phyloP scores from a whole-genome alignment of 352 stramenopile genomes.

The Phytophthora idaei region DNA sequence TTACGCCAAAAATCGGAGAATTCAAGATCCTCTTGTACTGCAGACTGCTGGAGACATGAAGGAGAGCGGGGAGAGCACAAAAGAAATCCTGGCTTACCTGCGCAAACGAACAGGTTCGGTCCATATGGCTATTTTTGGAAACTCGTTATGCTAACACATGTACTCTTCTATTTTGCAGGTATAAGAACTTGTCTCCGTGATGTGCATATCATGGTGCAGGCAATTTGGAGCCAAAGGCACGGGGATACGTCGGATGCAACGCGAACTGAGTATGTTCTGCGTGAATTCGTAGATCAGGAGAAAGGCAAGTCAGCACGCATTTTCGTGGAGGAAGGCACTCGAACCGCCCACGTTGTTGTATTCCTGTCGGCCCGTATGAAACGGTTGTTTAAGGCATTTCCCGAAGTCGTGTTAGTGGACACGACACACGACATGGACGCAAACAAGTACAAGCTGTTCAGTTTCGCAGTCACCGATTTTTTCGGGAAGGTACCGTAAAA shows the following conservation, averaged over 20 bases:
- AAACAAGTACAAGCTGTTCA: slow-evolving; percentile 20
- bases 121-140: too few species aligned
- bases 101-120: background rate
- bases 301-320: slow-evolving; percentile 3
- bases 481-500: slow-evolving; percentile 3
- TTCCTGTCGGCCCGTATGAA: slow-evolving; percentile 16
- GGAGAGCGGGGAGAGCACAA: background rate
- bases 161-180: background rate
- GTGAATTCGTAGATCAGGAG: slow-evolving; percentile 3
- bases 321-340: slow-evolving; percentile 1
- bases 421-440: slow-evolving; percentile 1
- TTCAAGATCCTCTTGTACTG: background rate
- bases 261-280: slow-evolving; percentile 1
- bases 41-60: background rate
- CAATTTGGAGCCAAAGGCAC: background rate
- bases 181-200: background rate
- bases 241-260: background rate
- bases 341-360: background rate
- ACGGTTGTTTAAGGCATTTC: slow-evolving; percentile 5
- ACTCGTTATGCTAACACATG: too few species aligned
- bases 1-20: background rate
- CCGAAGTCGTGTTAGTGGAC: slow-evolving; percentile 10
- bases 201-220: slow-evolving; percentile 1
- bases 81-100: background rate
- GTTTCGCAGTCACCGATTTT: slow-evolving; percentile 9